phyloP scores from a whole-genome alignment of 78 protist species.

The Speleostelium caveatum region DNA sequence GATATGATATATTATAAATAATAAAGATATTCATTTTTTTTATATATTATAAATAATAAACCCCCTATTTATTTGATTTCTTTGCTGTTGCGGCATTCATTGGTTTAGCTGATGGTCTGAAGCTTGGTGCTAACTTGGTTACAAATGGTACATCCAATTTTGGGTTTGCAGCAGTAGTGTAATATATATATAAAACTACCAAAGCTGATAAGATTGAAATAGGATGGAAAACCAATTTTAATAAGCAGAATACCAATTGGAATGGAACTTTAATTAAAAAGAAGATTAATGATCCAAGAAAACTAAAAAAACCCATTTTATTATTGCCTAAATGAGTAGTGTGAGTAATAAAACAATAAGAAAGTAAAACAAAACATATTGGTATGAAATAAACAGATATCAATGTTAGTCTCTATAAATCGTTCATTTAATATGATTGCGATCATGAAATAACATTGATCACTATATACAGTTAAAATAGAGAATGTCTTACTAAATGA shows the following conservation, averaged over 20 bases:
- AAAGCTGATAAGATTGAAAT: constrained; percentile 55
- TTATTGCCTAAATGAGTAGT: too few species aligned
- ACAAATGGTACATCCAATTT: constrained; percentile 59
- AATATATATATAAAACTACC: constrained; percentile 31
- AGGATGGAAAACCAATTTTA: constrained; percentile 68
- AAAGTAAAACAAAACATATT: too few species aligned
- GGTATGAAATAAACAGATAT: too few species aligned
- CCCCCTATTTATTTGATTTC: neutral
- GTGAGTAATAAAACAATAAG: too few species aligned
- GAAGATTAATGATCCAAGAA: constrained; percentile 28
- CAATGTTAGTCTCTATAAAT: too few species aligned
- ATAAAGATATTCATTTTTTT: neutral
- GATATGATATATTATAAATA: too few species aligned
- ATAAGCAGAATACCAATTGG: neutral
- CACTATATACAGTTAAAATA: too few species aligned
- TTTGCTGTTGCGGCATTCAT: neutral
- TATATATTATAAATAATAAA: too few species aligned
- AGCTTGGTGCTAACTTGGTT: constrained; percentile 46
- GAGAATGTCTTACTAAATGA: too few species aligned
- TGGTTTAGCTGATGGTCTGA: constrained; percentile 14
- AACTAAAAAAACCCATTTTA: constrained; percentile 56
- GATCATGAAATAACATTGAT: too few species aligned
- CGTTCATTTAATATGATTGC: too few species aligned
- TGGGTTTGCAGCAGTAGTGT: neutral
- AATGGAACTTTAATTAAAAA: constrained; percentile 49